Base-by-base conservation (phyloP, 2,329 filamentous ascomycete genomes). In the Aspergillus ochraceoroseus region DNA sequence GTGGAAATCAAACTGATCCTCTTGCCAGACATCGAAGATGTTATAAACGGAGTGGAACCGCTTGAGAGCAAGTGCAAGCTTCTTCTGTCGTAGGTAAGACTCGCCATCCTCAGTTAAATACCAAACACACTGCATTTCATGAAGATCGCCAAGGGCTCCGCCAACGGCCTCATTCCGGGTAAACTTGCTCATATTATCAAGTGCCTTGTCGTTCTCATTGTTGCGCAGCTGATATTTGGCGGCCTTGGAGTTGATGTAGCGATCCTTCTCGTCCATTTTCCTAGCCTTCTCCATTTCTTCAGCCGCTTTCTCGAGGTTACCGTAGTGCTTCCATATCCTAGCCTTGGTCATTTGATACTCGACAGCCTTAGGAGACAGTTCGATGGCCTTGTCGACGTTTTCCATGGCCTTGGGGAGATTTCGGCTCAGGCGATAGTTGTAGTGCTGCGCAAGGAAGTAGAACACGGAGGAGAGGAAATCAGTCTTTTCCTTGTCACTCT, bases 111-210 rank as follows among this genome's bases (percentile, higher is more conserved):
- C 92, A 4, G 87, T 92, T 57, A 98, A 70, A 63, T 82, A 98
- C 94, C 92, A 98, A 54, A 96, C 80, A 62, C 89, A 95, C 68
- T 98, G 92, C 92, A 98, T 98, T 56, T 98, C 92, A 51, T 94
- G 77, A 23, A 98, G 77, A 64, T 98, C 92, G 32, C 84, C 85
- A 27, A 98, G 71, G 3, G 94, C 86, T 1, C 92, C 92, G 4
- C 87, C 88, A 8, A 83, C 77, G 3, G 87, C 85, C 58, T 98
- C 92, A 37, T 89, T 89, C 38, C 90, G 77, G 0, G 94, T 98
- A 67, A 98, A 98, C 50, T 95, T 78, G 48, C 87, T 86, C 74
- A 96, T 88, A 0, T 87, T 95, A 55, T 86, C 80, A 38, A 96
- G 70, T 0, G 86, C 90, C 53, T 81, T 81, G 36, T 94, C 86